Base-by-base conservation (phyloP, 495 filamentous ascomycete genomes). In the Lepidopterella palustris region DNA sequence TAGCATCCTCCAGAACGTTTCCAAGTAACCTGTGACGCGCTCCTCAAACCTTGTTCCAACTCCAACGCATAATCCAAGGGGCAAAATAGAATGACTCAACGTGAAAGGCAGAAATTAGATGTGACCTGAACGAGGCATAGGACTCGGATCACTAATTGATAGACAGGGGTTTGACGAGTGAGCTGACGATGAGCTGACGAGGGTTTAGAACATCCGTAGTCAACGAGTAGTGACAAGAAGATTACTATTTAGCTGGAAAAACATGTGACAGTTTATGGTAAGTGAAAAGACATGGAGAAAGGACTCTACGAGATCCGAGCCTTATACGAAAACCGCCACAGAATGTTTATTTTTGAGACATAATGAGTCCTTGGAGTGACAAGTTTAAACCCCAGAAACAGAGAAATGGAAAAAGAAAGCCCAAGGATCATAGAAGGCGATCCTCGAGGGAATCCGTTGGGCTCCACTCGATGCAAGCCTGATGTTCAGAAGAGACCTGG, bases 111-210 rank as follows among this genome's bases (percentile, higher is more conserved):
- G 45, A 50, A 42, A 42, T 42, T 42, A 42, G 35, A 42, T 11
- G 35, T 42, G 35, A 42, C 18, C 18, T 50, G 47, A 50, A 50
- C 15, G 25, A 50, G 15, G 18, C 26, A 50, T 26, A 50, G 11
- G 21, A 49, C 45, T 49, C 45, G 45, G 45, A 49, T 49, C 45
- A 15, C 45, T 49, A 21, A 49, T 10, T 11, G 21, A 49, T 23
- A 23, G 18, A 42, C 20, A 49, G 21, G 25, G n/a, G n/a, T n/a
- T n/a, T 50, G 47, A 50, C 47, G 47, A 50, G 47, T 50, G 47
- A 50, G 20, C 35, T 42, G 9, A 42, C 35, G 10, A 42, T 2
- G n/a, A n/a, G n/a, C n/a, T n/a, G n/a, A n/a, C n/a, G n/a, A n/a
- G n/a, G n/a, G 35, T 42, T 42, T 18, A 18, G 35, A 42, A 42